Base-by-base conservation (phyloP, 2,329 filamentous ascomycete species). In the Fusarium sp. region DNA sequence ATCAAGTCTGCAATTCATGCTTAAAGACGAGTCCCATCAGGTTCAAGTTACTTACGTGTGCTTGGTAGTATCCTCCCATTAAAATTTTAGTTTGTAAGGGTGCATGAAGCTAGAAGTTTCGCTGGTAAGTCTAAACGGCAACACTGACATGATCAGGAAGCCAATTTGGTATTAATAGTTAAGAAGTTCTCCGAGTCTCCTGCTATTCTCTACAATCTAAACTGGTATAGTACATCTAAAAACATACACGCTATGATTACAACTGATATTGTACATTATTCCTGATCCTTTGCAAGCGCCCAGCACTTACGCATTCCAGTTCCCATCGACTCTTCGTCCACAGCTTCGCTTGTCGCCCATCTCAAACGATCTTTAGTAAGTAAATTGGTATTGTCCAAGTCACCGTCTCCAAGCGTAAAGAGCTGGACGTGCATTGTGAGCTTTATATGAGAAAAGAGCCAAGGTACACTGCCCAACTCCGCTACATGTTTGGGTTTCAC, bases 221-320 rank as follows among this genome's bases (percentile, higher is more conserved):
- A 30, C 11, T 6, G 18, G 7, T 45, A 15, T 20, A 15, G 15
- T 46, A 33, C 30, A 50, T 46, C 30, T 41, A 40, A 64, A 23
- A 33, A 42, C 20, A 52, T 34, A 65, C 12, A 3, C 15, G 13
- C 34, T 47, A 11, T 37, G 26, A 42, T 56, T 45, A 51, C 44
- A 57, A 45, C 40, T 53, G 6, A 65, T 65, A 69, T 52, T 61
- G 23, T 20, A 44, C 18, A n/a, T 55, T 42, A 57, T 15, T 65
- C 58, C 18, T 62, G 67, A 26, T 76, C 75, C 52, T 75, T 75
- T 5, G 79, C 79, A 52, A 87, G 74, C 3, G 80, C 75, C 85
- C 85, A 88, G 72, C 86, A 88, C 70, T 86, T 87, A 37, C 83
- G 80, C 85, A 88, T 88, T 0, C 86, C 86, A 0, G 85, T 87